Conservation (phyloP, 1,284 basidiomycete genomes). For the Ustilago trichophora region DNA sequence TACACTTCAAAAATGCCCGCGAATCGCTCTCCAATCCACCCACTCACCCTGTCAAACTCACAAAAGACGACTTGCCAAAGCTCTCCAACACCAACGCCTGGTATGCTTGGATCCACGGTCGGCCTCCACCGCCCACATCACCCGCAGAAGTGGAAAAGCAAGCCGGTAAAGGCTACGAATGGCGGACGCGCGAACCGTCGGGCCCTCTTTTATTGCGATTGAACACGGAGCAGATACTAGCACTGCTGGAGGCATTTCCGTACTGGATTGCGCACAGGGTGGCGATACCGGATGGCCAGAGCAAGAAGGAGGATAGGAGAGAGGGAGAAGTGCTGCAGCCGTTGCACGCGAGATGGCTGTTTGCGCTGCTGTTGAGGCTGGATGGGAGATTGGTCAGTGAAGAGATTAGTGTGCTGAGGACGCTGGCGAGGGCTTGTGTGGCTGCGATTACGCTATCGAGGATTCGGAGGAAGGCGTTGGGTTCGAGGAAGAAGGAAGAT, state of each 20-base stretch:
- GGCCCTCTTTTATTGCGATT: constrained; percentile 18
- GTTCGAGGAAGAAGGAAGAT: constrained; percentile 3
- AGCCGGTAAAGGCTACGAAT: constrained; percentile 10
- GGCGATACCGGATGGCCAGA: constrained; percentile 8
- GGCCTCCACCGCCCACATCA: constrained; percentile 9
- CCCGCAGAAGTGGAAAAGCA: constrained; percentile 15
- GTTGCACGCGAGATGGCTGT: constrained; percentile 82
- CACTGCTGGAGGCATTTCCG: constrained; percentile 33
- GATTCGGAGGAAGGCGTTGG: constrained; percentile 26
- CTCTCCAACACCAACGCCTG: constrained; percentile 28
- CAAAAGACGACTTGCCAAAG: constrained; percentile 33
- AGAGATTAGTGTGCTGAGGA: constrained; percentile 80
- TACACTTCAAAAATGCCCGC: constrained; percentile 37
- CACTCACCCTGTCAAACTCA: constrained; percentile 21
- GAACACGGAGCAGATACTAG: constrained; percentile 40
- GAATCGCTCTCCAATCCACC: constrained; percentile 39
- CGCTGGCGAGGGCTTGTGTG: constrained; percentile 78
- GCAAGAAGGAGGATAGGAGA: background rate
- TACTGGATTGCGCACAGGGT: constrained; percentile 43
- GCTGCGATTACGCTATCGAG: constrained; percentile 69
- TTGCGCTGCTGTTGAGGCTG: constrained; percentile 78
- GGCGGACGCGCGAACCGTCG: constrained; percentile 26
- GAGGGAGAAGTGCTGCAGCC: constrained; percentile 70
- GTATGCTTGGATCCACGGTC: constrained; percentile 49
- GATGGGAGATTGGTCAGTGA: constrained; percentile 79